Conservation (phyloP, 305 asterid genomes). For the Rubia peregrina region DNA sequence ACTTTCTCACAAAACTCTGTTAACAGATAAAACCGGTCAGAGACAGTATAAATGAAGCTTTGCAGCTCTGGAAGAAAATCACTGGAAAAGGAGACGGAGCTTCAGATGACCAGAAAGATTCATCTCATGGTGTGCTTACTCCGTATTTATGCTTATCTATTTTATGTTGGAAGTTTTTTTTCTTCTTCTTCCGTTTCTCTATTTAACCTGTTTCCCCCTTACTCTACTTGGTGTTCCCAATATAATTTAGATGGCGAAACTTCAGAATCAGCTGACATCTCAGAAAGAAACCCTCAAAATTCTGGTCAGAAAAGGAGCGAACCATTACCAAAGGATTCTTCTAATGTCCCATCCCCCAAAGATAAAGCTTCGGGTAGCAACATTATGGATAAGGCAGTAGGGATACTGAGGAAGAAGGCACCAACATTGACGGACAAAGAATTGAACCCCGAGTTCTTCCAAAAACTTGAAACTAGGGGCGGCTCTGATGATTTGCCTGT, state of each 20-base stretch:
- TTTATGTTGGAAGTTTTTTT: neutral
- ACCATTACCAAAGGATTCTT: constrained; percentile 40
- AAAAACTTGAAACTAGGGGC: constrained; percentile 79
- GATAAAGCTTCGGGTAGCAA: constrained; percentile 55
- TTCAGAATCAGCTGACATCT: constrained; percentile 52
- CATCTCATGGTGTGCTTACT: constrained; percentile 50
- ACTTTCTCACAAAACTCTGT: neutral
- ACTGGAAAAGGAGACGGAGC: constrained; percentile 83
- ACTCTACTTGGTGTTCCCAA: constrained; percentile 12
- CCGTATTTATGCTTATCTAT: neutral
- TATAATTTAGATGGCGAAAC: constrained; percentile 56
- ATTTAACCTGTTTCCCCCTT: neutral
- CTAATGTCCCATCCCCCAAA: constrained; percentile 49
- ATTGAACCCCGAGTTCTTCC: constrained; percentile 92
- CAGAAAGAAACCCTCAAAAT: constrained; percentile 44
- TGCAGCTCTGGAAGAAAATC: constrained; percentile 91
- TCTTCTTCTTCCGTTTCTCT: neutral
- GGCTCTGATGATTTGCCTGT: constrained; percentile 83
- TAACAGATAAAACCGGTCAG: constrained; percentile 87
- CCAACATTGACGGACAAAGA: constrained; percentile 80
- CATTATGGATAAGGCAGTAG: constrained; percentile 77
- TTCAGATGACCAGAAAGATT: constrained; percentile 55
- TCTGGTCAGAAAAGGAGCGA: constrained; percentile 36
- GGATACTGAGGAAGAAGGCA: constrained; percentile 82
- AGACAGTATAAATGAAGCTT: constrained; percentile 89